These are phyloP conservation scores for Apiotrichum mycotoxinovorans DNA, from an alignment of 1,284 basidiomycete genomes.

Conservation along the genomic window DNA sequence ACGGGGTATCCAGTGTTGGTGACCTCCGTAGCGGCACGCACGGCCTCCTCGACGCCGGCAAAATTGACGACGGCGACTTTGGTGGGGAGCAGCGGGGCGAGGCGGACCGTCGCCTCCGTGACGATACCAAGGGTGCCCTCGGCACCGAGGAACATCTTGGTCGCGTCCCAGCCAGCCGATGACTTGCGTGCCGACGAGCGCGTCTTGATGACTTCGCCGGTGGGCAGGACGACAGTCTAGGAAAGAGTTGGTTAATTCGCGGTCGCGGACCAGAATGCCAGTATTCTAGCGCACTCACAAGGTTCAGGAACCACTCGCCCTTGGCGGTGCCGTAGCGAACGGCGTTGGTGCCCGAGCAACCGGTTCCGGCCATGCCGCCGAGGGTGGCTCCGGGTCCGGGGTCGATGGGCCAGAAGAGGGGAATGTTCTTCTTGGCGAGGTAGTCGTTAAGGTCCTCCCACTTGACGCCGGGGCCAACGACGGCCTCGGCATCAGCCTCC, in stretches of 20 bases:
- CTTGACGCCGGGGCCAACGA: constrained; percentile 75
- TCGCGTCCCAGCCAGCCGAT: constrained; percentile 83
- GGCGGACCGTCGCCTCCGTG: constrained; percentile 79
- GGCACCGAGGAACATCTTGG: constrained; percentile 88
- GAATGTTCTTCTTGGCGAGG: constrained; percentile 66
- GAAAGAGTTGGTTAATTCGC: too few relatives aligned
- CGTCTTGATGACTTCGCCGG: constrained; percentile 90
- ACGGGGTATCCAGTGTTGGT: constrained; percentile 21
- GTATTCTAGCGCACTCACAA: constrained; percentile 55
- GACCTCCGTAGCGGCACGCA: constrained; percentile 60
- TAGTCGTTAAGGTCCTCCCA: constrained; percentile 84
- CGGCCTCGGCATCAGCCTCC: constrained; percentile 72
- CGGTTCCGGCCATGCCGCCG: constrained; percentile 86
- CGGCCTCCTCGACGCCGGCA: constrained; percentile 55
- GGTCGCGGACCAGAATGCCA: too few relatives aligned
- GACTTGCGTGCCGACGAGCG: constrained; percentile 79
- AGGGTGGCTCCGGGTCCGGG: constrained; percentile 69
- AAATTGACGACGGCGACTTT: constrained; percentile 55
- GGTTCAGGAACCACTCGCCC: constrained; percentile 78
- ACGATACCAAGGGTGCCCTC: constrained; percentile 92
- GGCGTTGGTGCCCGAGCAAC: constrained; percentile 67
- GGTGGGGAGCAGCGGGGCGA: constrained; percentile 76
- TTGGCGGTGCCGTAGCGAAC: constrained; percentile 83
- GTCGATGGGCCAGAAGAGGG: constrained; percentile 86
- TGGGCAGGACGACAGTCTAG: constrained; percentile 82